phyloP scores from a whole-genome alignment of 2,329 filamentous ascomycete species.

The Cyphellophora europaea region DNA sequence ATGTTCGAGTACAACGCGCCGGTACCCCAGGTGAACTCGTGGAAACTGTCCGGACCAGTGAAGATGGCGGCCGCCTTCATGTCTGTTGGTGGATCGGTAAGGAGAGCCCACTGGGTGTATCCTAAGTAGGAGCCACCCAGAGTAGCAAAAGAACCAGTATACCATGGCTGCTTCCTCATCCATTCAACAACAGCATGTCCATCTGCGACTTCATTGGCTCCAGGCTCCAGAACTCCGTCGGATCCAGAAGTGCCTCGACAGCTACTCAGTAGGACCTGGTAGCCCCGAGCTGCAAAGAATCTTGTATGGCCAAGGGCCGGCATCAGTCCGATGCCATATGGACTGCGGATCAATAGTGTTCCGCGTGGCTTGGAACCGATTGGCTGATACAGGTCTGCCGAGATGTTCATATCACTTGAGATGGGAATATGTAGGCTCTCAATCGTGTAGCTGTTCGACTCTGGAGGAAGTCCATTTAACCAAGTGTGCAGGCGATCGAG shows the following conservation, averaged over 20 bases:
- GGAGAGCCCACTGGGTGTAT: constrained; percentile 16
- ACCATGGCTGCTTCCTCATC: constrained; percentile 18
- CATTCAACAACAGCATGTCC: constrained; percentile 11
- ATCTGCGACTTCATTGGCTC: constrained; percentile 7
- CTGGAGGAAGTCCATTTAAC: not conserved
- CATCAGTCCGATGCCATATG: not conserved
- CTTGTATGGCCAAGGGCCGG: constrained; percentile 2
- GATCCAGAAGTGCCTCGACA: constrained; percentile 18
- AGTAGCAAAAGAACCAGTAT: constrained; percentile 16
- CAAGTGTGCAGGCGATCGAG: not conserved
- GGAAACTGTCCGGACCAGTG: constrained; percentile 9
- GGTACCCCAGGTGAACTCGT: constrained; percentile 9
- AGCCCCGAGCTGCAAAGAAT: constrained; percentile 17
- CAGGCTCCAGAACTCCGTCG: constrained; percentile 8
- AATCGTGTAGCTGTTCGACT: not conserved
- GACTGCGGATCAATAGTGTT: not conserved
- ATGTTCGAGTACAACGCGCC: constrained; percentile 5
- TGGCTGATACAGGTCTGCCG: not conserved
- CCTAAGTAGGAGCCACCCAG: constrained; percentile 14
- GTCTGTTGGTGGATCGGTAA: constrained; percentile 12
- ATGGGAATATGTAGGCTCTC: not conserved
- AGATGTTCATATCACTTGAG: not conserved
- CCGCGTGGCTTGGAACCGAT: not conserved
- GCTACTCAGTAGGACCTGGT: constrained; percentile 16
- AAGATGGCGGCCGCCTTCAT: constrained; percentile 7